Evolutionary conservation across 768 basidiomycete genomes (phyloP).

Genomic region (Tulasnella calospora): DNA sequence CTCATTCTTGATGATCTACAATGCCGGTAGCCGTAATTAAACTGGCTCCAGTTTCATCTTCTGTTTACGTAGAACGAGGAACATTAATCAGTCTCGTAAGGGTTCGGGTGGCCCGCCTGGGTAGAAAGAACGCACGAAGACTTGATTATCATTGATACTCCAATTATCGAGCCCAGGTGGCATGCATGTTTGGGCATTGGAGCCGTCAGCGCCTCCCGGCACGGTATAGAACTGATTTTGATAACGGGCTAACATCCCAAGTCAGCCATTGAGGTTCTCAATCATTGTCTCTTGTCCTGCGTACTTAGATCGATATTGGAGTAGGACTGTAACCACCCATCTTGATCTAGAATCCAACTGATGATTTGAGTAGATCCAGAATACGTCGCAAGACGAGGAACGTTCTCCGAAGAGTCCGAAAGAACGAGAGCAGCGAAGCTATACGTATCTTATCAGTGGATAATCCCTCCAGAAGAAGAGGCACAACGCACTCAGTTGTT

Average conservation of each 20-base stretch:
- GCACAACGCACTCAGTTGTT: background rate
- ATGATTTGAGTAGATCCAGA: background rate
- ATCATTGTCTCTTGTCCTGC: background rate
- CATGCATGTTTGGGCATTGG: background rate
- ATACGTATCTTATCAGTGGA: constrained; percentile 29
- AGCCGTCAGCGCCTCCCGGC: background rate
- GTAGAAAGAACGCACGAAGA: background rate
- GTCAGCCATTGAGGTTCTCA: background rate
- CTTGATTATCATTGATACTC: background rate
- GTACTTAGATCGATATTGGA: background rate
- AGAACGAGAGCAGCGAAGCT: background rate
- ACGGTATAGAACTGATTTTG: background rate
- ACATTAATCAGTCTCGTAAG: background rate
- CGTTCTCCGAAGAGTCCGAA: background rate
- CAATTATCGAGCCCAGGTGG: background rate
- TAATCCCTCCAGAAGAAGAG: background rate
- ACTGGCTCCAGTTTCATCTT: background rate
- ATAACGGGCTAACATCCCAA: background rate
- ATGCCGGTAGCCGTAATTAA: background rate
- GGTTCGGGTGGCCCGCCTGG: background rate
- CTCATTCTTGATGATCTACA: background rate
- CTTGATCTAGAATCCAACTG: background rate
- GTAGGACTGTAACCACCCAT: background rate
- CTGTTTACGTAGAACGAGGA: background rate
- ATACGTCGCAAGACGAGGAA: background rate